Percentiles rank a stretch among this genome's conserved stretches.
These are phyloP conservation scores for Venturia pyrina DNA, from an alignment of 2,329 filamentous ascomycete species.

Conservation along the genomic window DNA sequence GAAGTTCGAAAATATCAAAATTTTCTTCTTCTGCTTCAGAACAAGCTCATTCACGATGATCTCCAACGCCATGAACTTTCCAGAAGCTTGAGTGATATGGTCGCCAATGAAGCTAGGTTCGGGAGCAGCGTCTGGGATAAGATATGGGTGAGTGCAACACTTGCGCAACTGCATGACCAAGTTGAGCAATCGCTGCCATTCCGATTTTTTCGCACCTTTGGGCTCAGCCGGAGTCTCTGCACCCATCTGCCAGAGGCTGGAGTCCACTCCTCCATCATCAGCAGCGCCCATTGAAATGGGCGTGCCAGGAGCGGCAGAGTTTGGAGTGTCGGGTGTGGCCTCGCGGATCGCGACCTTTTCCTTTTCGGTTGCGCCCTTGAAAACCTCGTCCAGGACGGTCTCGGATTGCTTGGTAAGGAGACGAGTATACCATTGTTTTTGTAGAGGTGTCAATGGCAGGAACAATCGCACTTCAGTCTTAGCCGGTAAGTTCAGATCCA, in stretches of 20 bases:
- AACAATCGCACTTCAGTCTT: constrained; percentile 55
- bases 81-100: constrained; percentile 41
- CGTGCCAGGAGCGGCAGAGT: constrained; percentile 12
- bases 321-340: constrained; percentile 1
- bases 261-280: constrained; percentile 16
- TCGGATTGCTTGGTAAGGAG: constrained; percentile 46
- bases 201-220: constrained; percentile 15
- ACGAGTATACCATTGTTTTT: constrained; percentile 48
- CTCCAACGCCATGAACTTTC: constrained; percentile 46
- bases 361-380: constrained; percentile 37
- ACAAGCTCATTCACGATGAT: constrained; percentile 42
- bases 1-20: constrained; percentile 49
- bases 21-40: constrained; percentile 41
- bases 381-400: constrained; percentile 42
- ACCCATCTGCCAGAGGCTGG: constrained; percentile 12
- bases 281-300: constrained; percentile 24
- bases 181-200: constrained; percentile 44
- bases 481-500: constrained; percentile 50
- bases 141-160: constrained; percentile 45
- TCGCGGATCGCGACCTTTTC: constrained; percentile 29
- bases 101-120: constrained; percentile 36
- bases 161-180: constrained; percentile 47
- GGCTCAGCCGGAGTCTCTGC: background rate
- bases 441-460: constrained; percentile 48
- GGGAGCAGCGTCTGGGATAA: constrained; percentile 36